Percentiles rank a stretch among this genome's conserved stretches.
Conservation (phyloP, 192 early-diverging fungal species). For the Funneliformis mosseae region DNA sequence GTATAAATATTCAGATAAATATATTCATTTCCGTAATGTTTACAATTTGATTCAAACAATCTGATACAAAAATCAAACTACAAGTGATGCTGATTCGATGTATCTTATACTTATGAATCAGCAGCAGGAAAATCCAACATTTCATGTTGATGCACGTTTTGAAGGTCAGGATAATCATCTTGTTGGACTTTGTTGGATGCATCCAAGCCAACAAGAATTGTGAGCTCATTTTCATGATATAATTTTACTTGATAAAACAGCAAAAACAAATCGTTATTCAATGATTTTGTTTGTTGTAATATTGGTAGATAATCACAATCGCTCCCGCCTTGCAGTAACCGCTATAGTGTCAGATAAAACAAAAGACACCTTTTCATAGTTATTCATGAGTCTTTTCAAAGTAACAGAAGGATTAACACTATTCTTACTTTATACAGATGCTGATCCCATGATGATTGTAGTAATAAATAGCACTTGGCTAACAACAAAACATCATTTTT, state of each 20-base stretch:
- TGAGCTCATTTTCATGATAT: neutral
- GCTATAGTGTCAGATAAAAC: neutral
- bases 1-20: neutral
- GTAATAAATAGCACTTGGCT: neutral
- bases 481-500: constrained; percentile 13
- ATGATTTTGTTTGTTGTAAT: constrained; percentile 10
- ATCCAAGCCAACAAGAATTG: neutral
- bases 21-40: neutral
- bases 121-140: constrained; percentile 4
- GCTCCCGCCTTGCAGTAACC: neutral
- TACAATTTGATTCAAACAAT: neutral
- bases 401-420: neutral
- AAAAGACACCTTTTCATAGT: neutral
- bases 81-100: neutral
- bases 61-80: neutral
- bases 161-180: constrained; percentile 12
- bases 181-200: neutral
- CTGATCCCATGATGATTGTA: neutral
- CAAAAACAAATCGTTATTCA: constrained; percentile 7
- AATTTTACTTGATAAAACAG: neutral
- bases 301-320: constrained; percentile 13
- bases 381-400: constrained; percentile 1
- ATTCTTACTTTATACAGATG: neutral
- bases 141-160: neutral
- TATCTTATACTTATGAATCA: constrained; percentile 9